phyloP scores from a whole-genome alignment of 2,329 filamentous ascomycete species.

The Chaetomiaceae sp. region DNA sequence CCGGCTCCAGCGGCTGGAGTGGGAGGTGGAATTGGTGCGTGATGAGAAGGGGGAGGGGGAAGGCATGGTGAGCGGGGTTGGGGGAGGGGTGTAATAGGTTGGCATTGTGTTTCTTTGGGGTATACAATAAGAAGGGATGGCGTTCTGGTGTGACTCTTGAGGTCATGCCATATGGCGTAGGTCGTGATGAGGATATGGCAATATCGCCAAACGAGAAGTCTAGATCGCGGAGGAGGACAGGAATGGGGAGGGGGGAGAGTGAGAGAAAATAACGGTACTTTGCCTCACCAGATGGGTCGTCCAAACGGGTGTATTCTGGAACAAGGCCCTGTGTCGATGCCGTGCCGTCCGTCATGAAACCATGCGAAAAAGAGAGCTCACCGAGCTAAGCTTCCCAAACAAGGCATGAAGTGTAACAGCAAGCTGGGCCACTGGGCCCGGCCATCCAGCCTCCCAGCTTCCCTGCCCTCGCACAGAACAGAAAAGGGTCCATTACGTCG shows the following conservation, averaged over 20 bases:
- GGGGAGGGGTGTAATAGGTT: slow-evolving; percentile 21
- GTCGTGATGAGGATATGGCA: too few species aligned
- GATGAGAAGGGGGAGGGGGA: slow-evolving; percentile 20
- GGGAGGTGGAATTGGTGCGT: slow-evolving; percentile 22
- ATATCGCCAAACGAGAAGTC: too few species aligned
- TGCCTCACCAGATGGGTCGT: background rate
- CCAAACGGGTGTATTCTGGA: slow-evolving; percentile 7
- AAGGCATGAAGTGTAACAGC: too few species aligned
- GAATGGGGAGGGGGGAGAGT: background rate
- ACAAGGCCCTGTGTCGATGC: background rate
- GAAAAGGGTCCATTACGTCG: background rate
- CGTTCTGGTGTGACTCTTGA: too few species aligned
- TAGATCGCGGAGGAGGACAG: too few species aligned
- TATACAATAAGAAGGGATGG: too few species aligned
- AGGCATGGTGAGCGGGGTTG: too few species aligned
- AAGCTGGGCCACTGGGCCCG: background rate
- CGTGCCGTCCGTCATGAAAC: slow-evolving; percentile 5
- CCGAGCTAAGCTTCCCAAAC: background rate
- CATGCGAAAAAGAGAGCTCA: slow-evolving; percentile 1
- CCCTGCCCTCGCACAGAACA: too few species aligned
- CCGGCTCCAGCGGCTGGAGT: background rate
- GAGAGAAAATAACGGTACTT: background rate
- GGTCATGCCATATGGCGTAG: too few species aligned
- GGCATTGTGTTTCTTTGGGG: too few species aligned
- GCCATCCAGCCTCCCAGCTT: too few species aligned